These are phyloP conservation scores for Amanita muscaria DNA, from an alignment of 768 basidiomycete species.

Conservation along the genomic window DNA sequence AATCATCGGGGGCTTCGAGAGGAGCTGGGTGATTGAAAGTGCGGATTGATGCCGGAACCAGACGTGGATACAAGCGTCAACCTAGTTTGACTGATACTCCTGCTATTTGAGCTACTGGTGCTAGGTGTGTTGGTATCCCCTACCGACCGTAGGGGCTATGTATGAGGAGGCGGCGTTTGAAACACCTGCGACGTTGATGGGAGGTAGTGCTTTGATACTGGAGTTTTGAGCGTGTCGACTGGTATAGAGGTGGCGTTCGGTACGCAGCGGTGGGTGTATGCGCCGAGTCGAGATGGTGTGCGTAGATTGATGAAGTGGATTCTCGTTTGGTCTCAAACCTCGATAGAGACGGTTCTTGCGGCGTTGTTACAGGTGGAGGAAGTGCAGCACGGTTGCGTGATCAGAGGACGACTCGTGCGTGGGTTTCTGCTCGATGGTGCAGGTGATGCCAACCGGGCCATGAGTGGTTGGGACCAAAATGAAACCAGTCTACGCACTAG, in stretches of 20 bases:
- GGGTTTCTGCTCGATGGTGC: conserved; percentile 31
- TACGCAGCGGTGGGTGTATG: neutral
- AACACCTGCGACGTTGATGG: conserved; percentile 17
- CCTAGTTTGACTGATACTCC: neutral
- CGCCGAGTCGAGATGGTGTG: conserved; percentile 11
- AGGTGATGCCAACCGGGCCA: conserved; percentile 48
- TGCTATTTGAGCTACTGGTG: neutral
- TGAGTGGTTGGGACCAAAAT: conserved; percentile 24
- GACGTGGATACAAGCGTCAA: neutral
- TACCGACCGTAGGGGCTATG: neutral
- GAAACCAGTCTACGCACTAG: conserved; percentile 40
- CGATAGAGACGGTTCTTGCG: conserved; percentile 36
- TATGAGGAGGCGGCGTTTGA: conserved; percentile 4
- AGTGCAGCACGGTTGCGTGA: conserved; percentile 2
- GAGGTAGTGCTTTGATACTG: conserved; percentile 3
- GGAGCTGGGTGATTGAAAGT: too few relatives aligned
- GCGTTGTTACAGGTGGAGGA: conserved; percentile 12
- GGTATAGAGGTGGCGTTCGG: neutral
- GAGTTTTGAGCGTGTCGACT: neutral
- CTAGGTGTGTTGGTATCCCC: neutral
- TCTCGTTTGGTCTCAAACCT: conserved; percentile 83
- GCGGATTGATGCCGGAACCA: too few relatives aligned
- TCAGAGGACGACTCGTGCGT: conserved; percentile 16
- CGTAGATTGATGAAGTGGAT: conserved; percentile 26
- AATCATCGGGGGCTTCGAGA: too few relatives aligned